A percentile compares a stretch with the other conserved stretches of the same genome.
These are phyloP conservation scores for Cytospora schulzeri DNA, from an alignment of 2,329 filamentous ascomycete species.

Conservation along the genomic window DNA sequence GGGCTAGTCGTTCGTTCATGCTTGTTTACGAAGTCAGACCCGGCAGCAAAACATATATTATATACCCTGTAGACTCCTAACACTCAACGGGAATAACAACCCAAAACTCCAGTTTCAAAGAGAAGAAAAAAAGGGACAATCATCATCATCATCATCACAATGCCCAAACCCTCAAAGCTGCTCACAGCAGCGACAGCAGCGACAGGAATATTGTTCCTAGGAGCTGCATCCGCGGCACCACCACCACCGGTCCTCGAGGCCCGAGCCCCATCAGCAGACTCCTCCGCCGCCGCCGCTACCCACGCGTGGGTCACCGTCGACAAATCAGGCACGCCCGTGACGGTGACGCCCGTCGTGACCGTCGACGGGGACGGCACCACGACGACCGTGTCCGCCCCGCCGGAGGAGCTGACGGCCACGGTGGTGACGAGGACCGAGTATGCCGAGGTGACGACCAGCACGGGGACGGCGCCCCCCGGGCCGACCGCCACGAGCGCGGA, in stretches of 20 bases:
- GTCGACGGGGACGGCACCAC: constrained; percentile 46
- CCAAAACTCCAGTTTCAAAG: not conserved
- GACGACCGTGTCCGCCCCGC: constrained; percentile 41
- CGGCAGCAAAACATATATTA: not conserved
- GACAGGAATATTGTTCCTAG: constrained; percentile 12
- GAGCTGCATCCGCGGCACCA: constrained; percentile 15
- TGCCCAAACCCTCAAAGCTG: constrained; percentile 17
- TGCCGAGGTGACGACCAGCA: constrained; percentile 38
- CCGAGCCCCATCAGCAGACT: constrained; percentile 13
- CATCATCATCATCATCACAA: not conserved
- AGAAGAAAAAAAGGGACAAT: too few species aligned
- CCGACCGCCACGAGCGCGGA: constrained; percentile 47
- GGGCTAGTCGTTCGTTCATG: not conserved
- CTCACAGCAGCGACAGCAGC: constrained; percentile 17
- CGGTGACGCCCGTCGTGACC: constrained; percentile 52
- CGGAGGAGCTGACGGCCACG: constrained; percentile 45
- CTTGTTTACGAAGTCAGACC: not conserved
- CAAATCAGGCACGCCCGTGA: constrained; percentile 49
- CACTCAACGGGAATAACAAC: not conserved
- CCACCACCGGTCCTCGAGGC: constrained; percentile 17
- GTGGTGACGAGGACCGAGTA: constrained; percentile 39
- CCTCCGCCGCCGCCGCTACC: too few species aligned
- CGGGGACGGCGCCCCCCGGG: constrained; percentile 44
- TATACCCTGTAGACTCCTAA: not conserved
- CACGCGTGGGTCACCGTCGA: constrained; percentile 56